These are phyloP conservation scores for Vaccinium macrocarpon DNA, from an alignment of 148 eudicot species.

Conservation along the genomic window DNA sequence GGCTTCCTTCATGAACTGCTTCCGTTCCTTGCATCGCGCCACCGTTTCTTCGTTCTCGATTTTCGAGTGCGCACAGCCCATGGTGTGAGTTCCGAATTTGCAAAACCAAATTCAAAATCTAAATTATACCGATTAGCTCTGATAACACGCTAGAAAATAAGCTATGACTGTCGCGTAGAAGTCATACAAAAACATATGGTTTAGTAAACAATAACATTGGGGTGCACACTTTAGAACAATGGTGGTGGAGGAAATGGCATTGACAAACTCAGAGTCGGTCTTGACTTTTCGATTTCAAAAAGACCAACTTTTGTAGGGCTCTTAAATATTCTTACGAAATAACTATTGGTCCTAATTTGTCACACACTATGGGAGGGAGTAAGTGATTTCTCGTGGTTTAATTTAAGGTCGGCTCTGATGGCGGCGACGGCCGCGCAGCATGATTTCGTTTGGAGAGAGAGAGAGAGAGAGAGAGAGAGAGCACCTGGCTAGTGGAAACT, in stretches of 20 bases:
- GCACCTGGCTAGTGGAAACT: neutral
- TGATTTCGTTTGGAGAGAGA: neutral
- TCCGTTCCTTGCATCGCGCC: conserved; percentile 67
- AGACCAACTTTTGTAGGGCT: neutral
- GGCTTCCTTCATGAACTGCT: conserved; percentile 57
- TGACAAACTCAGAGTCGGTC: neutral
- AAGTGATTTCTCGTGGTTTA: neutral
- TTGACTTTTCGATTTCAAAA: neutral
- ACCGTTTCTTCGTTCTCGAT: conserved; percentile 90
- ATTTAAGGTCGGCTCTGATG: neutral
- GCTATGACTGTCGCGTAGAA: too few species aligned
- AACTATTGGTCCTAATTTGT: neutral
- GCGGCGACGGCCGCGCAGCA: neutral
- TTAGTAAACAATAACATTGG: too few species aligned
- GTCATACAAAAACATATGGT: too few species aligned
- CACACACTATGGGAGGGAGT: neutral
- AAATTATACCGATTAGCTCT: too few species aligned
- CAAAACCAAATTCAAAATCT: neutral
- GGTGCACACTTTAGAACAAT: neutral
- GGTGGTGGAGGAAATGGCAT: neutral
- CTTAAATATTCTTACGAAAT: neutral
- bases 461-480: neutral
- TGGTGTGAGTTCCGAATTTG: neutral
- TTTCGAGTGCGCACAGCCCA: conserved; percentile 84
- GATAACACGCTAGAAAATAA: too few species aligned